Conservation (phyloP, 2,329 filamentous ascomycete species). For the Thelonectria discophora region DNA sequence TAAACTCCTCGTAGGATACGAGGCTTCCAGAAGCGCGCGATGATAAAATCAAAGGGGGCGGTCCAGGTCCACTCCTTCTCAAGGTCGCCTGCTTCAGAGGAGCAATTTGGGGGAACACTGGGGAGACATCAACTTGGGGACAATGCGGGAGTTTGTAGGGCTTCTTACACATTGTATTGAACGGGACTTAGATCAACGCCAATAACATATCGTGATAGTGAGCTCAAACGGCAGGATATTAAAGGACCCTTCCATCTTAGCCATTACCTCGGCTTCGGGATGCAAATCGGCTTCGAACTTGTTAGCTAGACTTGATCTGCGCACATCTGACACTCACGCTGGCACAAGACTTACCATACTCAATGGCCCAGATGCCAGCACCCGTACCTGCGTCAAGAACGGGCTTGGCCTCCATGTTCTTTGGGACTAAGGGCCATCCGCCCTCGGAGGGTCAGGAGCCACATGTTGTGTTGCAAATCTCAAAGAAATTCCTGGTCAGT, state of each 20-base stretch:
- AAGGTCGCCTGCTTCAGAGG: constrained; percentile 17
- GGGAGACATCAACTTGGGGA: too few relatives aligned
- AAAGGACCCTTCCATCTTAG: too few relatives aligned
- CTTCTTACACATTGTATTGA: too few relatives aligned
- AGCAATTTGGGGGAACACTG: constrained; percentile 19
- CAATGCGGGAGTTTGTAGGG: too few relatives aligned
- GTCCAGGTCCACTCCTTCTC: constrained; percentile 21
- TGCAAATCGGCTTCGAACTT: constrained; percentile 9
- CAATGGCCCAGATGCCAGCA: constrained; percentile 18
- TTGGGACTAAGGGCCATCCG: constrained; percentile 4
- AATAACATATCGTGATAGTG: constrained; percentile 12
- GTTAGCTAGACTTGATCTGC: too few relatives aligned
- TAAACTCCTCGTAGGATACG: constrained; percentile 11
- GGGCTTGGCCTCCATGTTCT: neutral
- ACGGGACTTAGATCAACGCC: constrained; percentile 21
- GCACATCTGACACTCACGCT: too few relatives aligned
- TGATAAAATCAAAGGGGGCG: constrained; percentile 18
- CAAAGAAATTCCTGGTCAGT: neutral
- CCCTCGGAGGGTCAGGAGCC: constrained; percentile 17
- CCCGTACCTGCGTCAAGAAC: constrained; percentile 19
- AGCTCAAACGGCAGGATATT: neutral
- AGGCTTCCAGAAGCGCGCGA: constrained; percentile 20
- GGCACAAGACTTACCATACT: constrained; percentile 7
- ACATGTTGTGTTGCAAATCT: constrained; percentile 20
- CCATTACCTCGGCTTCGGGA: constrained; percentile 19